phyloP scores from a whole-genome alignment of 2,329 filamentous ascomycete species.

The Ciborinia camelliae region DNA sequence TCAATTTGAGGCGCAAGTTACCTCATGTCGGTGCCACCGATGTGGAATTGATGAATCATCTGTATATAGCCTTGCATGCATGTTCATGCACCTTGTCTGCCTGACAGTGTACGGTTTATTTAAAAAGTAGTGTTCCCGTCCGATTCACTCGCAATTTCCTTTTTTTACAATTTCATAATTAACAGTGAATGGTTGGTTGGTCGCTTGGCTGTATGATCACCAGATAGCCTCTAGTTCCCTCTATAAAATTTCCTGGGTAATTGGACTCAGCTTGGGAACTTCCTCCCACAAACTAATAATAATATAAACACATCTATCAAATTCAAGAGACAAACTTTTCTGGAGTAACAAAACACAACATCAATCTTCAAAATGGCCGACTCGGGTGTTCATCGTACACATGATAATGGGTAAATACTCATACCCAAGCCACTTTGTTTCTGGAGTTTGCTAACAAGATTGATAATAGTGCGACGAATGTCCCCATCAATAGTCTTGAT shows the following conservation, averaged over 20 bases:
- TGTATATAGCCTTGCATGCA: conserved; percentile 1
- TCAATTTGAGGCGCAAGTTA: not conserved
- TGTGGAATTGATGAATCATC: conserved; percentile 4
- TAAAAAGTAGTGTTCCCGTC: conserved; percentile 5
- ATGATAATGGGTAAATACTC: conserved; percentile 7
- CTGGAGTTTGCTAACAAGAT: not conserved
- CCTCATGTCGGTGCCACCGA: conserved; percentile 1
- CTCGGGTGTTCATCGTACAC: not conserved
- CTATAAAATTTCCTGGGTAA: not conserved
- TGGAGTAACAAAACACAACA: not conserved
- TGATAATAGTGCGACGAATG: not conserved
- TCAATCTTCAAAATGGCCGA: conserved; percentile 14
- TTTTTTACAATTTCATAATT: not conserved
- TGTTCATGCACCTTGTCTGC: not conserved
- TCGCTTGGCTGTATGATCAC: conserved; percentile 6
- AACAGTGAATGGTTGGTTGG: not conserved
- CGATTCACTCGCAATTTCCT: not conserved
- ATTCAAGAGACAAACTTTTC: not conserved
- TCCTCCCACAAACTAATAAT: not conserved
- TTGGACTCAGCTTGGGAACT: too few species aligned
- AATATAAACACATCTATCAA: not conserved
- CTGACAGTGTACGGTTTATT: not conserved
- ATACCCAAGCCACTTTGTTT: not conserved
- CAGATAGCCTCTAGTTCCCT: too few species aligned
- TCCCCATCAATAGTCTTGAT: not conserved